These are phyloP conservation scores for Pseudodiploospora longispora DNA, from an alignment of 2,329 filamentous ascomycete genomes.

Conservation along the genomic window DNA sequence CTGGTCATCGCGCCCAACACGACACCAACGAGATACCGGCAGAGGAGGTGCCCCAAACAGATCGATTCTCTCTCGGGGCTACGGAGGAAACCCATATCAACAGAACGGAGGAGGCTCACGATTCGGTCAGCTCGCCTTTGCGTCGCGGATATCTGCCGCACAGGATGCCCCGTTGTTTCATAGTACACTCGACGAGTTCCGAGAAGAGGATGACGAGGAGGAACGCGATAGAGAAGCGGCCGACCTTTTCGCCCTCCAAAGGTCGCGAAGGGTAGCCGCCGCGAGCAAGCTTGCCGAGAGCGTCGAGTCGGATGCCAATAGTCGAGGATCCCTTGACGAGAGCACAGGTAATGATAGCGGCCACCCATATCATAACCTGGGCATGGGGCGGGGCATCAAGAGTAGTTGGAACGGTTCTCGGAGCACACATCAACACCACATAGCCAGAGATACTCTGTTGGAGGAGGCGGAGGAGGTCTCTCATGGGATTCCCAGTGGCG, in stretches of 20 bases:
- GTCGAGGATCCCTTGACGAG: slow-evolving; percentile 27
- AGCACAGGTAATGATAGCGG: slow-evolving; percentile 18
- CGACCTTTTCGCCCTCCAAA: slow-evolving; percentile 87
- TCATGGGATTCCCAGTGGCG: slow-evolving; percentile 9
- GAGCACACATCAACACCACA: slow-evolving; percentile 25
- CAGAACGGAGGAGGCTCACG: slow-evolving; percentile 65
- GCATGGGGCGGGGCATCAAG: slow-evolving; percentile 45
- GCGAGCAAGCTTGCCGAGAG: slow-evolving; percentile 78
- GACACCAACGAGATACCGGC: slow-evolving; percentile 23
- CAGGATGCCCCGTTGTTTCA: slow-evolving; percentile 91
- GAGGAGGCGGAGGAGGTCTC: slow-evolving; percentile 36
- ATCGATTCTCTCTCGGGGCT: slow-evolving; percentile 36
- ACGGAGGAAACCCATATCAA: slow-evolving; percentile 71
- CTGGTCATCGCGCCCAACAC: slow-evolving; percentile 26
- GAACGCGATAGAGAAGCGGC: slow-evolving; percentile 85
- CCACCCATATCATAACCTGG: slow-evolving; percentile 37
- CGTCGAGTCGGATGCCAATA: slow-evolving; percentile 60
- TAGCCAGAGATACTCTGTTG: slow-evolving; percentile 23
- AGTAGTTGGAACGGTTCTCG: slow-evolving; percentile 57
- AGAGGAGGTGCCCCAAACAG: slow-evolving; percentile 25
- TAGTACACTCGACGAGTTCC: slow-evolving; percentile 81
- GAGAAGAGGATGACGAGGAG: slow-evolving; percentile 87
- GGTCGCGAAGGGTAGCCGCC: slow-evolving; percentile 81
- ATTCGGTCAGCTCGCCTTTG: slow-evolving; percentile 65
- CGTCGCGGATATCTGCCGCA: slow-evolving; percentile 61